Evolutionary conservation across 2,329 filamentous ascomycete species (phyloP).

Genomic region (Cyanodermella asteris): DNA sequence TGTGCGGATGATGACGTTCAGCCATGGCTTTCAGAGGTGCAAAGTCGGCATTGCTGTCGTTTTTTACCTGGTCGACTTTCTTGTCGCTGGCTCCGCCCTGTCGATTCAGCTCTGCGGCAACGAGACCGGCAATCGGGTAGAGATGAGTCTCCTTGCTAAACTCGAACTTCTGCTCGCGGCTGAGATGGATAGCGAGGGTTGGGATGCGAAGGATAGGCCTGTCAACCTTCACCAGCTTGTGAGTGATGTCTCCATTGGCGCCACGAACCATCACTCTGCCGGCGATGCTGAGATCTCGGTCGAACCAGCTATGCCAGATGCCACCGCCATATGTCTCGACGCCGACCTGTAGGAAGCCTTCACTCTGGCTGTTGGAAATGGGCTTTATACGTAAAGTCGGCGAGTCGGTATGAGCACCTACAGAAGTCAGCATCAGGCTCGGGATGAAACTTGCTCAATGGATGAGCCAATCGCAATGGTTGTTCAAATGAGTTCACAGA

Average conservation of each 20-base stretch:
- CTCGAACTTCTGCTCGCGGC: slow-evolving; percentile 64
- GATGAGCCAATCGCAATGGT: no score
- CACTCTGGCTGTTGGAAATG: slow-evolving; percentile 66
- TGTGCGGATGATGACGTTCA: slow-evolving; percentile 70
- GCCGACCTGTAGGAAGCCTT: slow-evolving; percentile 81
- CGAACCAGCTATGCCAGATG: slow-evolving; percentile 97
- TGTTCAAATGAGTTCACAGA: no score
- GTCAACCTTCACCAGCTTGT: slow-evolving; percentile 76
- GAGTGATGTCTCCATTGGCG: slow-evolving; percentile 49
- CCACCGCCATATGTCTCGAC: slow-evolving; percentile 95
- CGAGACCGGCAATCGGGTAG: slow-evolving; percentile 77
- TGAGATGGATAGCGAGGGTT: slow-evolving; percentile 81
- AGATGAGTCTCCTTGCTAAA: slow-evolving; percentile 96
- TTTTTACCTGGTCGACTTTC: slow-evolving; percentile 16
- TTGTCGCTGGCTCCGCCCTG: slow-evolving; percentile 31
- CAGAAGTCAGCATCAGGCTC: no score
- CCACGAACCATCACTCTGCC: slow-evolving; percentile 67
- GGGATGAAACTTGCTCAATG: no score
- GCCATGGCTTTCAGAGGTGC: slow-evolving; percentile 54
- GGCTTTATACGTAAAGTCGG: slow-evolving; percentile 84
- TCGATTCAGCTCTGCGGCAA: slow-evolving; percentile 71
- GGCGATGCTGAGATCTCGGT: slow-evolving; percentile 77
- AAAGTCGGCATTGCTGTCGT: slow-evolving; percentile 27
- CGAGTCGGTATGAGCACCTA: slow-evolving; percentile 87
- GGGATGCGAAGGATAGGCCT: slow-evolving; percentile 80